These are phyloP conservation scores for Tilletia horrida DNA, from an alignment of 1,284 basidiomycete species.

Conservation along the genomic window DNA sequence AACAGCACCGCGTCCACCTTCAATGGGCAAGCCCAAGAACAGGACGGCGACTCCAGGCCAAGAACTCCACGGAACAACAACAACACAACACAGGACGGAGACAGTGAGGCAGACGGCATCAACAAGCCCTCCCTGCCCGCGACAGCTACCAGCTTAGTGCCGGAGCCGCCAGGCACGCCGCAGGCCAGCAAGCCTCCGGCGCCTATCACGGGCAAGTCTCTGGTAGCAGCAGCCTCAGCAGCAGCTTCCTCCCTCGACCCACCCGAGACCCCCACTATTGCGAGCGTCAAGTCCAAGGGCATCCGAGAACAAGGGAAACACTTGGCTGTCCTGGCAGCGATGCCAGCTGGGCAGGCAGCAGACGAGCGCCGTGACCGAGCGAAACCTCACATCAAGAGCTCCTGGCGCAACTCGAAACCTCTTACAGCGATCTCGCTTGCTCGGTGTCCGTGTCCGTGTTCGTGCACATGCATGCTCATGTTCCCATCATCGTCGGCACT, in stretches of 20 bases:
- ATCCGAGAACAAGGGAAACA: constrained; percentile 54
- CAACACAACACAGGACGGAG: not conserved
- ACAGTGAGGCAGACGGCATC: not conserved
- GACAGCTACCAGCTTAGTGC: not conserved
- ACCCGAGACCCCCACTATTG: not conserved
- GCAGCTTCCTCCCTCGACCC: constrained; percentile 15
- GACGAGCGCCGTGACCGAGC: too few species aligned
- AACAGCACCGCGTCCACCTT: too few species aligned
- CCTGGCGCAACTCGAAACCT: too few species aligned
- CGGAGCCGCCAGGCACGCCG: not conserved
- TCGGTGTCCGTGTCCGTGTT: too few species aligned
- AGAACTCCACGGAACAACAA: not conserved
- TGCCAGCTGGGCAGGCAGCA: too few species aligned
- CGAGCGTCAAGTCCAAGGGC: constrained; percentile 2
- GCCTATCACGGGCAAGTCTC: not conserved
- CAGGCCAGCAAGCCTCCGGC: not conserved
- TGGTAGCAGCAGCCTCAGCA: constrained; percentile 17
- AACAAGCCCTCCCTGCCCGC: not conserved
- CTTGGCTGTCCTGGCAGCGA: constrained; percentile 73
- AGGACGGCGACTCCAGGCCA: not conserved
- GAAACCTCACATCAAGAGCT: too few species aligned
- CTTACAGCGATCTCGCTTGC: too few species aligned
- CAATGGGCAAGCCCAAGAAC: not conserved
- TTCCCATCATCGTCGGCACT: too few species aligned
- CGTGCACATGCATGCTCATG: too few species aligned